These are phyloP conservation scores for Pseudogymnoascus sp. DNA, from an alignment of 2,329 filamentous ascomycete genomes.

Conservation along the genomic window DNA sequence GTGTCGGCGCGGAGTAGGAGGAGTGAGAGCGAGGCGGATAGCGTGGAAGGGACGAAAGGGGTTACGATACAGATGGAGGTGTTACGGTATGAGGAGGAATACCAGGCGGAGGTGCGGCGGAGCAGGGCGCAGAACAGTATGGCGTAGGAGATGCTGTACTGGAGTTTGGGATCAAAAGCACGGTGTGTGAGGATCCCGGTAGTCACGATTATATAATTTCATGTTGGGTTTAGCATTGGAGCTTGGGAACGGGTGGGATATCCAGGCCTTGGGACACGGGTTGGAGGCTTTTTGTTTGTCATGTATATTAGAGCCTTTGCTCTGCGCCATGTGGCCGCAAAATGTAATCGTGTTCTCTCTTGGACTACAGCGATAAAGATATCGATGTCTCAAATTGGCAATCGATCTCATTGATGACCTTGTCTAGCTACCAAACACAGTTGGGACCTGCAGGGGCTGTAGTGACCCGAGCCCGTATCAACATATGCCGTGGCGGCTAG, in stretches of 20 bases:
- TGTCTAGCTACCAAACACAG: no score
- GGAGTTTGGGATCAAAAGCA: not conserved
- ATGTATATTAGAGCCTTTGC: not conserved
- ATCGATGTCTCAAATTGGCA: not conserved
- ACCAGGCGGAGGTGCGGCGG: not conserved
- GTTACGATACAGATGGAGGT: conserved; percentile 11
- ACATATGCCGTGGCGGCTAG: no score
- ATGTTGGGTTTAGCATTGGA: not conserved
- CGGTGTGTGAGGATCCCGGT: not conserved
- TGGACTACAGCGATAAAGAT: not conserved
- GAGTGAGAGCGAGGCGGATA: conserved; percentile 1
- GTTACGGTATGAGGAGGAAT: not conserved
- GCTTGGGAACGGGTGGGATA: not conserved
- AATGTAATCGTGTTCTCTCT: not conserved
- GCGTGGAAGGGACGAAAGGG: not conserved
- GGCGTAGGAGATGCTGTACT: not conserved
- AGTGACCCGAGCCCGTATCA: no score
- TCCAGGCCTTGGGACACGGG: not conserved
- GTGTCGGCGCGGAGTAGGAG: not conserved
- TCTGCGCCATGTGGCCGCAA: not conserved
- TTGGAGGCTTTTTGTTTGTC: not conserved
- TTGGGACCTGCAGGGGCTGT: no score
- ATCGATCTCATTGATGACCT: no score
- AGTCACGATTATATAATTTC: not conserved
- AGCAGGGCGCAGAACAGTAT: not conserved